A percentile compares a stretch with the other conserved stretches of the same genome.
These are phyloP conservation scores for Scenedesmus sp. DNA, from an alignment of 163 green algal species.

Conservation along the genomic window DNA sequence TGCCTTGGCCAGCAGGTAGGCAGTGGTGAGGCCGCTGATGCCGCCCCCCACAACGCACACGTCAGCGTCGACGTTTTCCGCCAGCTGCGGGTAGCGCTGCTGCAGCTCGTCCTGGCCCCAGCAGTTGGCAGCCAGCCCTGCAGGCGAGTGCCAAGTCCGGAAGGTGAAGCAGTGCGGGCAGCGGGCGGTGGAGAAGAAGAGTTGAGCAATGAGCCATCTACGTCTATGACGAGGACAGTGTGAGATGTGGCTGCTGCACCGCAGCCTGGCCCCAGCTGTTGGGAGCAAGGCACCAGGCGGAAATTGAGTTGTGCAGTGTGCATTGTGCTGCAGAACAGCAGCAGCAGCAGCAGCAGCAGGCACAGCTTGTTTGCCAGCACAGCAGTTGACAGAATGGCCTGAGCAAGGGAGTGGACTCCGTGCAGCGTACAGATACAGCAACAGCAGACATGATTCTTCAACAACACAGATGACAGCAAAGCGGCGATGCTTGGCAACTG, in stretches of 20 bases:
- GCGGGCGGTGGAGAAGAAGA: background rate
- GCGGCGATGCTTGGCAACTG: too few relatives aligned
- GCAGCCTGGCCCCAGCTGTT: slow-evolving; percentile 28
- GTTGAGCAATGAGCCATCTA: too few relatives aligned
- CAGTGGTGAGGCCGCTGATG: slow-evolving; percentile 66
- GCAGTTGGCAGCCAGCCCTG: background rate
- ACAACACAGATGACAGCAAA: too few relatives aligned
- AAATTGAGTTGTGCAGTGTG: too few relatives aligned
- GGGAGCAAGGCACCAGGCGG: background rate
- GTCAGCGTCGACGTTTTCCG: slow-evolving; percentile 52
- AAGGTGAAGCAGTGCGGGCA: background rate
- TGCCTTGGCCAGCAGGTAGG: slow-evolving; percentile 60
- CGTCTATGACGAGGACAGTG: too few relatives aligned
- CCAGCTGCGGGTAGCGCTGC: slow-evolving; percentile 39
- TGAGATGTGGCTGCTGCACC: too few relatives aligned
- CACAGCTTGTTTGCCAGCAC: too few relatives aligned
- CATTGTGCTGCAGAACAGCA: too few relatives aligned
- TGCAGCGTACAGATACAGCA: too few relatives aligned
- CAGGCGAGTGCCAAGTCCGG: background rate
- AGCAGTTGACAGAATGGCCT: too few relatives aligned
- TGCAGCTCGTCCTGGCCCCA: background rate
- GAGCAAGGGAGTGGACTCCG: too few relatives aligned
- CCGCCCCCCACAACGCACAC: slow-evolving; percentile 64
- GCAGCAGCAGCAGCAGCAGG: background rate
- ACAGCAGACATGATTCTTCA: too few relatives aligned